Evolutionary conservation across 345 rosid genomes (phyloP).

Genomic region (Hirschfeldia incana): DNA sequence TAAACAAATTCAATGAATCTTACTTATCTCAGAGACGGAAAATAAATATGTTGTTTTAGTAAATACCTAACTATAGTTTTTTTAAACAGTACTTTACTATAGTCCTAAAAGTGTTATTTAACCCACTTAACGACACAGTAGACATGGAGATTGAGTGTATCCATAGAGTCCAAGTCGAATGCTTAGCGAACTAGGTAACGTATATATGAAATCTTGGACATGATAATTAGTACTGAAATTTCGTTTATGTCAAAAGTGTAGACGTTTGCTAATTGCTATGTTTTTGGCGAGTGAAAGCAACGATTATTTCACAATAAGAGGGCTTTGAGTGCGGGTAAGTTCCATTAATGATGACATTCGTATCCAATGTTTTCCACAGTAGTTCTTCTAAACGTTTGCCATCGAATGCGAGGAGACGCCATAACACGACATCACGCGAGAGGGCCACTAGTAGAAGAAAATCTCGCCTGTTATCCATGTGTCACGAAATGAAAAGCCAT

Average conservation of each 20-base stretch:
- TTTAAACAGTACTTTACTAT: not conserved
- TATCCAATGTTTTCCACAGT: not conserved
- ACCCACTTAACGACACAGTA: not conserved
- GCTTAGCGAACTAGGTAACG: not conserved
- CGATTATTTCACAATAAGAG: not conserved
- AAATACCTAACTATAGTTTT: no score
- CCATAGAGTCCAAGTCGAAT: not conserved
- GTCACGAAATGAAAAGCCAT: not conserved
- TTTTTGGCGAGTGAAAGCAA: not conserved
- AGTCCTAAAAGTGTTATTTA: not conserved
- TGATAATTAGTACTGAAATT: not conserved
- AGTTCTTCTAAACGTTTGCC: not conserved
- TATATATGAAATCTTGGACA: not conserved
- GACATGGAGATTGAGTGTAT: not conserved
- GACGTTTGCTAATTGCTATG: not conserved
- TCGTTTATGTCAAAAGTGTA: not conserved
- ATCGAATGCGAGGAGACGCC: not conserved
- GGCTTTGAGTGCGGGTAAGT: not conserved
- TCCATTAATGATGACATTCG: not conserved
- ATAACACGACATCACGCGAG: slow-evolving; percentile 4
- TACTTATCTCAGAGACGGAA: not conserved
- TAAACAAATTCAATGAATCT: slow-evolving; percentile 4
- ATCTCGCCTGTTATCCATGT: not conserved
- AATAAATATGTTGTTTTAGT: no score
- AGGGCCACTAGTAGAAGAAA: not conserved